These are phyloP conservation scores for Neoboletus magnificus DNA, from an alignment of 768 basidiomycete species.

Conservation along the genomic window DNA sequence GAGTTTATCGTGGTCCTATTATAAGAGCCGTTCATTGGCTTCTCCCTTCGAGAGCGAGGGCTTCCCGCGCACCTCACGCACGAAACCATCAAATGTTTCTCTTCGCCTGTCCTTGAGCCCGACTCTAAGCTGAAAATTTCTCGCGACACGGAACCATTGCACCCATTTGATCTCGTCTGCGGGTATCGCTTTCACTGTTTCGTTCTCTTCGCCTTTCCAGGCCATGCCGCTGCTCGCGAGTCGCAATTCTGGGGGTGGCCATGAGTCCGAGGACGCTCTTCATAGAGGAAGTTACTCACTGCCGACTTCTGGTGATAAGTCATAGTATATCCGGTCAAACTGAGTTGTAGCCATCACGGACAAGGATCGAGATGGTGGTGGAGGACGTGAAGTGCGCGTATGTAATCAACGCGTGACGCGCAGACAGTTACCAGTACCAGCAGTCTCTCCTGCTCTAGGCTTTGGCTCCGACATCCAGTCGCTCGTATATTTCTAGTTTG, in stretches of 20 bases:
- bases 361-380: slow-evolving; percentile 5
- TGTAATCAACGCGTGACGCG: slow-evolving; percentile 23
- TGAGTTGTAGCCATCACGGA: slow-evolving; percentile 61
- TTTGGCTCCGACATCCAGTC: neutral
- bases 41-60: neutral
- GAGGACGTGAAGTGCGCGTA: slow-evolving; percentile 13
- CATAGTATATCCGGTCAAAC: slow-evolving; percentile 84
- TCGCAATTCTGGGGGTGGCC: slow-evolving; percentile 64
- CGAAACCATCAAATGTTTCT: slow-evolving; percentile 92
- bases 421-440: neutral
- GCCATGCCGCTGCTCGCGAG: slow-evolving; percentile 89
- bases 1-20: slow-evolving; percentile 88
- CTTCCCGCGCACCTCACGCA: slow-evolving; percentile 62
- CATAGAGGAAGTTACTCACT: slow-evolving; percentile 53
- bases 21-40: neutral
- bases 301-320: slow-evolving; percentile 65
- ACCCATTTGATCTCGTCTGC: slow-evolving; percentile 80
- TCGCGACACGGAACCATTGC: slow-evolving; percentile 89
- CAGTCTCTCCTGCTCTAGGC: neutral
- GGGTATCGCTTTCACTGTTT: slow-evolving; percentile 59
- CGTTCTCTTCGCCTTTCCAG: slow-evolving; percentile 81
- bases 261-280: neutral
- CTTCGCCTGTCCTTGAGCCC: slow-evolving; percentile 73
- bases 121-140: slow-evolving; percentile 86
- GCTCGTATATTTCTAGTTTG: neutral